Base-by-base conservation (phyloP, 495 filamentous ascomycete species). In the Trichoderma virens region DNA sequence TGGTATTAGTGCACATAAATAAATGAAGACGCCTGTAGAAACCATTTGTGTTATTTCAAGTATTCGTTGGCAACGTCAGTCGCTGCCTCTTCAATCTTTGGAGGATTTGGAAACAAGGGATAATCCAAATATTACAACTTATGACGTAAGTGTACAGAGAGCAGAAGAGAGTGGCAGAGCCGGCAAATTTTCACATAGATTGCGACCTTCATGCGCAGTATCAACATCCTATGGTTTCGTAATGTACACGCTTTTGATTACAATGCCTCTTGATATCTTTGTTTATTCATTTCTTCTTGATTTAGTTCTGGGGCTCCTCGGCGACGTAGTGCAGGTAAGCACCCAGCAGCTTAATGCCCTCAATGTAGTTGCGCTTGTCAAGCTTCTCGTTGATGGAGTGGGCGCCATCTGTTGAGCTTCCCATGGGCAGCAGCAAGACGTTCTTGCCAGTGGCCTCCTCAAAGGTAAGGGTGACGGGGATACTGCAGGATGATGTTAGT, bases 361-460 rank as follows among this genome's bases (percentile, higher is more conserved):
- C 92, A 70, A 99, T 94, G 73, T 98, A 99, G 73, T 99, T 99
- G 73, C 83, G 85, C 82, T 87, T 89, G 75, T 99, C 94, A 45
- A 99, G 82, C 81, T 99, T 99, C 81, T 99, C 94, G 73, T 99
- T 99, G 74, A 96, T 90, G 35, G 89, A 93, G 77, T 99, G 94
- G 28, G 94, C 94, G 60, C 90, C 93, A 80, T 99, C 94, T 25
- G 94, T 98, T 11, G 88, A 92, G 76, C 89, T 95, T 23, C 94
- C 94, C 93, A 99, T 97, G 9, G 94, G 94, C 63, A 99, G 75
- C 64, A 99, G 80, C 64, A 99, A 76, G 45, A 98, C 93, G 73
- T 97, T 99, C 85, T 99, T 99, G 66, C 91, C 90, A n/a, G 93
- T 97, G 23, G 93, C 91, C 79, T 98, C 86, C 80, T 99, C 93